A percentile compares a stretch with the other conserved stretches of the same genome.
Conservation (phyloP, 495 filamentous ascomycete species). For the Podospora pseudopauciseta region DNA sequence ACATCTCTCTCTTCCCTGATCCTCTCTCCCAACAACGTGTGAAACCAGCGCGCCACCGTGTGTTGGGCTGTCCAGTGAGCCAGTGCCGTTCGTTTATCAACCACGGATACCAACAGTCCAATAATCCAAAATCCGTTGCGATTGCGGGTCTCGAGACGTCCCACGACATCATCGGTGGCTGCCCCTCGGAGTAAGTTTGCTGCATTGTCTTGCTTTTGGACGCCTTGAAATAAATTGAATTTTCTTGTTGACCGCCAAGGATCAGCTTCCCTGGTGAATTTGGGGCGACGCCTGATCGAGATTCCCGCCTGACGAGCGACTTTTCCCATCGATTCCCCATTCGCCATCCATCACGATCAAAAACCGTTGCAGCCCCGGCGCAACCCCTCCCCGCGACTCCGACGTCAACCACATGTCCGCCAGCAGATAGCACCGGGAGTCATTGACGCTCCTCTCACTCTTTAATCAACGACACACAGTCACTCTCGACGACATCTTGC, state of each 20-base stretch:
- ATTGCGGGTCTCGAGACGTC: background rate
- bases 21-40: background rate
- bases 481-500: background rate
- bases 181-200: conserved; percentile 3
- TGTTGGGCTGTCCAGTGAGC: conserved; percentile 4
- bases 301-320: background rate
- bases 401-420: background rate
- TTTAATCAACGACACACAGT: background rate
- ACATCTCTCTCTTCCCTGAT: background rate
- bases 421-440: conserved; percentile 6
- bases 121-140: background rate
- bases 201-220: conserved; percentile 10
- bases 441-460: background rate
- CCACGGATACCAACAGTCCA: conserved; percentile 6
- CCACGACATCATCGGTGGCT: conserved; percentile 6
- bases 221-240: background rate
- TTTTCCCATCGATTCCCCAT: background rate
- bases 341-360: conserved; percentile 18
- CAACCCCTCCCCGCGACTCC: conserved; percentile 18
- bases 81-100: conserved; percentile 3
- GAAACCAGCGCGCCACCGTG: conserved; percentile 3
- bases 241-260: conserved; percentile 1
- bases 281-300: background rate
- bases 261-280: background rate
- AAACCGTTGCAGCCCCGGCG: conserved; percentile 22